Evolutionary conservation across 202 grass and related monocot genomes (phyloP).

Genomic region (Panicum hallii): DNA sequence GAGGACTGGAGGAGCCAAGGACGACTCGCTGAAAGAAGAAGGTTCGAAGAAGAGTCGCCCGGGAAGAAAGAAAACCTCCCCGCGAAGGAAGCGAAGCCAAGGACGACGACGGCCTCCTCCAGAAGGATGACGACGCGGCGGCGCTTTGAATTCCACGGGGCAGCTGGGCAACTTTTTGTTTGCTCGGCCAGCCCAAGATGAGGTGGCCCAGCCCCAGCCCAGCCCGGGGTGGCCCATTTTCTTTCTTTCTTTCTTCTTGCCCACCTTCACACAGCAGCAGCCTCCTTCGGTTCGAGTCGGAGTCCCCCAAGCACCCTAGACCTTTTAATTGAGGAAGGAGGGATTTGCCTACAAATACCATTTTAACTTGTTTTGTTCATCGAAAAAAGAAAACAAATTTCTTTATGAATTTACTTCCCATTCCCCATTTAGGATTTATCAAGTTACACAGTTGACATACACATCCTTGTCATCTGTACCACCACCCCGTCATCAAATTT

Average conservation of each 20-base stretch:
- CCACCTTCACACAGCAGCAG: no score
- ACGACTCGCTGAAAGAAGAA: not conserved
- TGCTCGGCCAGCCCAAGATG: not conserved
- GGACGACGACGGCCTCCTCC: not conserved
- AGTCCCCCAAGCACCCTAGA: no score
- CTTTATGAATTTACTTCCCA: not conserved
- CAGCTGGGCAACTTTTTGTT: not conserved
- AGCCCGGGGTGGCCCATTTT: not conserved
- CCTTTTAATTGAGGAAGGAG: not conserved
- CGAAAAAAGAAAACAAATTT: not conserved
- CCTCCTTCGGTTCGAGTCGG: no score
- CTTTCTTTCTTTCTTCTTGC: not conserved
- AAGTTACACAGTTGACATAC: constrained; percentile 2
- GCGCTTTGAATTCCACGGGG: constrained; percentile 3
- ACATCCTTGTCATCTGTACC: constrained; percentile 25
- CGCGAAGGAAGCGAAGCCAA: not conserved
- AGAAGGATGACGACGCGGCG: not conserved
- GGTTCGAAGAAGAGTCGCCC: constrained; percentile 2
- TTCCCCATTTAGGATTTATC: not conserved
- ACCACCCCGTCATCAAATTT: constrained; percentile 17
- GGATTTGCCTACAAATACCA: not conserved
- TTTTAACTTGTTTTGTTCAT: not conserved
- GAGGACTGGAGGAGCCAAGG: not conserved
- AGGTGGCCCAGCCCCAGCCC: not conserved
- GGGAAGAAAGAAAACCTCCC: not conserved